These are phyloP conservation scores for Alternaria ethzedia DNA, from an alignment of 2,329 filamentous ascomycete genomes.

Conservation along the genomic window DNA sequence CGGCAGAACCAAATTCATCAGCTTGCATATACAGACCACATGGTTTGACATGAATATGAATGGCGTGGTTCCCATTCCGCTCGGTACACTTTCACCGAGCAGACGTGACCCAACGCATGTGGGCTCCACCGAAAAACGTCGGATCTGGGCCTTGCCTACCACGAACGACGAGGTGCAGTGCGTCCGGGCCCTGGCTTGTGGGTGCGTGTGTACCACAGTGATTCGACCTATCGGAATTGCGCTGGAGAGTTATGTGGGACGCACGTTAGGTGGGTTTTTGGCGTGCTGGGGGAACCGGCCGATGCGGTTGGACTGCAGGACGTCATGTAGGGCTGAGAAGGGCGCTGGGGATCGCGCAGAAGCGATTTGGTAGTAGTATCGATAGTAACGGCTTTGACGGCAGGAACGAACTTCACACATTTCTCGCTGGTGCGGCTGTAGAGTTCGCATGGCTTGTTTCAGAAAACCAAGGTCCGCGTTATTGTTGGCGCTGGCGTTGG, in stretches of 20 bases:
- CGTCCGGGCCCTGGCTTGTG: conserved; percentile 3
- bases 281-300: neutral
- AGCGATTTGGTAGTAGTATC: neutral
- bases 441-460: neutral
- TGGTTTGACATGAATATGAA: neutral
- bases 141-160: neutral
- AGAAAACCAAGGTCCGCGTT: neutral
- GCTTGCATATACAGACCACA: neutral
- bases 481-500: neutral
- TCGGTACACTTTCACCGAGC: neutral
- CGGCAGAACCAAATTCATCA: neutral
- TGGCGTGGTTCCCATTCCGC: neutral
- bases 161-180: neutral
- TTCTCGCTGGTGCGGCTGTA: neutral
- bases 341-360: neutral
- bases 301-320: neutral
- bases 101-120: neutral
- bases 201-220: neutral
- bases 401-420: neutral
- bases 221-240: neutral
- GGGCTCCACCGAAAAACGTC: neutral
- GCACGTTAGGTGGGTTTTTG: neutral
- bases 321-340: conserved; percentile 14
- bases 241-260: neutral
- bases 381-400: conserved; percentile 4